Conservation (phyloP, 176 grass and related monocot species). For the Panicum miliaceum region DNA sequence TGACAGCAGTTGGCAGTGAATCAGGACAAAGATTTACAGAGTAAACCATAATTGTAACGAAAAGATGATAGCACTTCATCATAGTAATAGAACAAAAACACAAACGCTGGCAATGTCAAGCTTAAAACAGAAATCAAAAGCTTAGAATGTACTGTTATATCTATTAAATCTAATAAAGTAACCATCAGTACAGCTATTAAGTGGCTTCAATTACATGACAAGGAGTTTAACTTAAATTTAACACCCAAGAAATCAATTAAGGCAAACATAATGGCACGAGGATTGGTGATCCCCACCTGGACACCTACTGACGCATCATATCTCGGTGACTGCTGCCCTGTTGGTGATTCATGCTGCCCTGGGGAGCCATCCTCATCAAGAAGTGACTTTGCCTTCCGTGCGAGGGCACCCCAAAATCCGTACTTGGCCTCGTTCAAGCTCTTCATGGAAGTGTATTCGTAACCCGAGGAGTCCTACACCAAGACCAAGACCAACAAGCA, state of each 20-base stretch:
- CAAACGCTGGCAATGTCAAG: not conserved
- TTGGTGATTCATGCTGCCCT: constrained; percentile 49
- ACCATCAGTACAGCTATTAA: constrained; percentile 20
- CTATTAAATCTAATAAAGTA: constrained; percentile 41
- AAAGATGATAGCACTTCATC: not conserved
- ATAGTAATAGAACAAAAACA: constrained; percentile 16
- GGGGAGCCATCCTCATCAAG: constrained; percentile 76
- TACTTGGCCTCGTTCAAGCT: constrained; percentile 88
- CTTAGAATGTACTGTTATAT: not conserved
- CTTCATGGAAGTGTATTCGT: constrained; percentile 86
- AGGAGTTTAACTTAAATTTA: constrained; percentile 18
- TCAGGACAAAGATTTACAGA: constrained; percentile 1
- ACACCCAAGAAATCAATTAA: constrained; percentile 15
- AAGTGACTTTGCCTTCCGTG: constrained; percentile 84
- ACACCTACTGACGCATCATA: constrained; percentile 40
- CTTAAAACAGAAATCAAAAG: constrained; percentile 23
- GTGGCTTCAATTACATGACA: constrained; percentile 1
- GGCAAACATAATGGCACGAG: constrained; percentile 25
- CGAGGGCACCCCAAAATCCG: constrained; percentile 82
- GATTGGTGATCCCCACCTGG: constrained; percentile 53
- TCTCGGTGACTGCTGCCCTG: constrained; percentile 44
- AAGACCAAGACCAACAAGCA: not conserved
- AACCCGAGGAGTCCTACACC: constrained; percentile 64
- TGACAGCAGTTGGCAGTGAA: constrained; percentile 16
- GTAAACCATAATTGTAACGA: constrained; percentile 10